Percentiles rank a stretch among this genome's conserved stretches.
These are phyloP conservation scores for Penicillium longicatenatum DNA, from an alignment of 495 filamentous ascomycete species.

Conservation along the genomic window DNA sequence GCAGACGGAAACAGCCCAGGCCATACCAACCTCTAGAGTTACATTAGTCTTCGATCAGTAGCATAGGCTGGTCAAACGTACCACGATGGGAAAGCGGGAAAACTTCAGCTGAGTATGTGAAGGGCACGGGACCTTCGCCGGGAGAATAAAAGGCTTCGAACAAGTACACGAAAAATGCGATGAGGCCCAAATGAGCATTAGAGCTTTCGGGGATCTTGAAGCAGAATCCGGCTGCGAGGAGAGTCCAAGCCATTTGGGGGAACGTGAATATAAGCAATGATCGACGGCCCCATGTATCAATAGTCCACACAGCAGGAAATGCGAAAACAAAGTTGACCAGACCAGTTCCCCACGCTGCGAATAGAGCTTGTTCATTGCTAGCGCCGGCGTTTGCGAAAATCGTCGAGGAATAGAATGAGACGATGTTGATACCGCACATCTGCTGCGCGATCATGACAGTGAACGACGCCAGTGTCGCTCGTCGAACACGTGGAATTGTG, in stretches of 20 bases:
- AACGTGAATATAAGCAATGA: slow-evolving; percentile 81
- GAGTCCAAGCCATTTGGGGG: slow-evolving; percentile 81
- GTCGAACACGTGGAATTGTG: slow-evolving; percentile 66
- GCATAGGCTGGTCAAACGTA: slow-evolving; percentile 17
- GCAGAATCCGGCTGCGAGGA: slow-evolving; percentile 72
- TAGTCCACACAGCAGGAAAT: slow-evolving; percentile 80
- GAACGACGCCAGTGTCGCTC: slow-evolving; percentile 64
- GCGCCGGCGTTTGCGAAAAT: slow-evolving; percentile 69
- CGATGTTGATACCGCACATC: slow-evolving; percentile 78
- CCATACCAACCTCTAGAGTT: slow-evolving; percentile 66
- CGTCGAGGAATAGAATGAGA: slow-evolving; percentile 81
- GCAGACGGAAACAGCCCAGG: slow-evolving; percentile 71
- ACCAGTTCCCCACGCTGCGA: slow-evolving; percentile 82
- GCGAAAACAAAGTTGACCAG: slow-evolving; percentile 82
- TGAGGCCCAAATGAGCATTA: slow-evolving; percentile 57
- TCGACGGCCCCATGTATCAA: slow-evolving; percentile 83
- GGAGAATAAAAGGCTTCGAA: slow-evolving; percentile 71
- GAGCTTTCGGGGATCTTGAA: slow-evolving; percentile 60
- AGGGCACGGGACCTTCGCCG: slow-evolving; percentile 72
- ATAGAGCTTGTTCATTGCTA: slow-evolving; percentile 57
- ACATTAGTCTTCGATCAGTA: slow-evolving; percentile 10
- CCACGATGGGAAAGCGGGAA: slow-evolving; percentile 76
- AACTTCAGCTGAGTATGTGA: slow-evolving; percentile 76
- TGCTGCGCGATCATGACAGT: slow-evolving; percentile 79
- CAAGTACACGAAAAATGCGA: slow-evolving; percentile 67